phyloP scores from a whole-genome alignment of 1,139 yeast genomes.

The Hemisphaericaspora xylofermentans region DNA sequence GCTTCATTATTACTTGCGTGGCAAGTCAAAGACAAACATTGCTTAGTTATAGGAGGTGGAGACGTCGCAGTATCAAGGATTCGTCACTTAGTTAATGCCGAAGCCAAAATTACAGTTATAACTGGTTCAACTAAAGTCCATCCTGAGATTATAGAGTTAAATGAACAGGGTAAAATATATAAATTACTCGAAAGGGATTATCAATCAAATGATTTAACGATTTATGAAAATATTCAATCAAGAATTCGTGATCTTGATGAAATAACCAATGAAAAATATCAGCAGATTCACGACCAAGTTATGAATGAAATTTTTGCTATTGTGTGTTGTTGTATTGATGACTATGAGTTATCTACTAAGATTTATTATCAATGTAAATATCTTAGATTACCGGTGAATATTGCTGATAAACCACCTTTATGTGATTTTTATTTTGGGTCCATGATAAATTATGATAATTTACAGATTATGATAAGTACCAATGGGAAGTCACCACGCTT shows the following conservation, averaged over 20 bases:
- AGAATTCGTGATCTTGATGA: slow-evolving; percentile 18
- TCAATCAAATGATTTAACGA: slow-evolving; percentile 41
- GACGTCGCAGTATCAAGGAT: slow-evolving; percentile 78
- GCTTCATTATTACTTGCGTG: slow-evolving; percentile 70
- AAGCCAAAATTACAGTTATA: slow-evolving; percentile 68
- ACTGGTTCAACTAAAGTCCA: slow-evolving; percentile 48
- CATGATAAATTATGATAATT: slow-evolving; percentile 70
- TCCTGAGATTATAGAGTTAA: slow-evolving; percentile 40
- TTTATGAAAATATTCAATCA: slow-evolving; percentile 39
- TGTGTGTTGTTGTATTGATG: slow-evolving; percentile 77
- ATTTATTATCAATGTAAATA: slow-evolving; percentile 62
- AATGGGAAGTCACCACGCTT: slow-evolving; percentile 82
- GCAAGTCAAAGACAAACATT: slow-evolving; percentile 66
- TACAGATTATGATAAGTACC: slow-evolving; percentile 81
- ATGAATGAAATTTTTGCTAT: slow-evolving; percentile 50
- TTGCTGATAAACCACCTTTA: slow-evolving; percentile 79
- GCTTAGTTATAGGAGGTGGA: slow-evolving; percentile 78
- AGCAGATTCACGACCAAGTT: slow-evolving; percentile 33
- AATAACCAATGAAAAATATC: slow-evolving; percentile 29
- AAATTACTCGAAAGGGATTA: slow-evolving; percentile 44
- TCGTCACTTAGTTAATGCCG: slow-evolving; percentile 63
- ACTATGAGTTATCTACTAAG: slow-evolving; percentile 56
- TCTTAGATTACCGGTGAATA: slow-evolving; percentile 65
- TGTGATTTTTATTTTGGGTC: slow-evolving; percentile 90
- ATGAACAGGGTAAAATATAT: slow-evolving; percentile 42